Base-by-base conservation (phyloP, 1,139 yeast genomes). In the Scheffersomyces illinoinensis region DNA sequence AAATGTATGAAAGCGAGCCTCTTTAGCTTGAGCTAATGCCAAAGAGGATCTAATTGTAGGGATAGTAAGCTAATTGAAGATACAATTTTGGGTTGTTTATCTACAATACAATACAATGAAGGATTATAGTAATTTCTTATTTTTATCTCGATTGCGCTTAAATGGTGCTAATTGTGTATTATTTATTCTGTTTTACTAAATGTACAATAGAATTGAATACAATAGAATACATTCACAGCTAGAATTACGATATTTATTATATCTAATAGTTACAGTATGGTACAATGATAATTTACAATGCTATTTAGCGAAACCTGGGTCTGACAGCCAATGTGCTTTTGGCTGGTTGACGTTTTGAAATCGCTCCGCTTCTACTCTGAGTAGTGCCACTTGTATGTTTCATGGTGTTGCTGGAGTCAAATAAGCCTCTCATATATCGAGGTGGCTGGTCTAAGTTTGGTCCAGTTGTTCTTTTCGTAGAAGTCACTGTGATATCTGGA, bases 361-460 rank as follows among this genome's bases (percentile, higher is more conserved):
- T 48, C n/a, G 51, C 51, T 20, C 51, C 26, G 17, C 51, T 48
- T 48, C 51, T 48, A 21, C 10, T 33, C 14, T 5, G 43, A 33
- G 14, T 33, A 5, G 14, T 33, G 43, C 17, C 12, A 33, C 43
- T 12, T 33, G 43, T 26, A n/a, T 55, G 39, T 4, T 54, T 52
- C 6, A 47, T 49, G 20, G 64, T 62, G 50, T 62, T 62, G 24
- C 67, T 66, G 39, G 66, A 64, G 48, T 74, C 77, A 62, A 77
- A 76, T 47, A 80, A 68, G 1, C 82, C 83, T 21, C 74, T 67
- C 78, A 80, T 71, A 63, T 79, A 80, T 54, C 84, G 68, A 1
- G 84, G 84, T 0, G 81, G 78, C 65, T 80, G 84, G 66, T 80
- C 72, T 54, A 80, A 71, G 61, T 80, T 78, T 14, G 84, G 84